Conservation (phyloP, 192 early-diverging fungal genomes). For the Obelidium mucronatum region DNA sequence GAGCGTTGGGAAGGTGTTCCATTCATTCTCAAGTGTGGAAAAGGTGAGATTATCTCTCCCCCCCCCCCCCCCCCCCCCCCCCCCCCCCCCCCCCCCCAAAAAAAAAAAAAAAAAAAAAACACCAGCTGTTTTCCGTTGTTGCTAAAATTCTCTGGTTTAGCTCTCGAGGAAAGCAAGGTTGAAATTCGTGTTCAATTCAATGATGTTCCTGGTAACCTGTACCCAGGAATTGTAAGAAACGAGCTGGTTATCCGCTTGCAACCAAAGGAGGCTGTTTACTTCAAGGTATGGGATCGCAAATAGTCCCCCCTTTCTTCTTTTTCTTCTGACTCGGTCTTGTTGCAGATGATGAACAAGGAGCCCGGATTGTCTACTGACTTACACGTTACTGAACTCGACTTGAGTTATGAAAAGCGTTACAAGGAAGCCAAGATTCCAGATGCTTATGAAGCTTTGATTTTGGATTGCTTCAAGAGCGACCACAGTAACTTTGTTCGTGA, state of each 20-base stretch:
- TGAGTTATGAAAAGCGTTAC: conserved; percentile 92
- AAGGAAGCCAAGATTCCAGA: conserved; percentile 91
- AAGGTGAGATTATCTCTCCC: conserved; percentile 45
- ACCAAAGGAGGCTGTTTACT: conserved; percentile 94
- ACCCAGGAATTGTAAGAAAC: conserved; percentile 81
- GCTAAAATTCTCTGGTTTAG: conserved; percentile 41
- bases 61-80: not conserved
- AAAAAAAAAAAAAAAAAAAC: no score
- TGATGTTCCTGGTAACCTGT: conserved; percentile 86
- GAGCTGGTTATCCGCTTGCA: conserved; percentile 96
- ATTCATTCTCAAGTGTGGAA: conserved; percentile 75
- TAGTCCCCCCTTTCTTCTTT: no score
- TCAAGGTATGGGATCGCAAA: no score
- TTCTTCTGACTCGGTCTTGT: no score
- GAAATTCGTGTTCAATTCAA: conserved; percentile 97
- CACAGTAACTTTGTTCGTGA: conserved; percentile 92
- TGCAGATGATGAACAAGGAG: conserved; percentile 88
- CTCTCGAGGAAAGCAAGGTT: conserved; percentile 90
- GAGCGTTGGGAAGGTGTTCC: conserved; percentile 95
- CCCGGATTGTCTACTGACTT: conserved; percentile 86
- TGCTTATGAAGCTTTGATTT: conserved; percentile 95
- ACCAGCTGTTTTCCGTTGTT: conserved; percentile 6
- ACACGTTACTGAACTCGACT: conserved; percentile 90
- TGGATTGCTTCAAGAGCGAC: conserved; percentile 91
- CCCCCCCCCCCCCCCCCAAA: no score